phyloP scores from a whole-genome alignment of 352 stramenopile genomes.

The Phytophthora melonis region DNA sequence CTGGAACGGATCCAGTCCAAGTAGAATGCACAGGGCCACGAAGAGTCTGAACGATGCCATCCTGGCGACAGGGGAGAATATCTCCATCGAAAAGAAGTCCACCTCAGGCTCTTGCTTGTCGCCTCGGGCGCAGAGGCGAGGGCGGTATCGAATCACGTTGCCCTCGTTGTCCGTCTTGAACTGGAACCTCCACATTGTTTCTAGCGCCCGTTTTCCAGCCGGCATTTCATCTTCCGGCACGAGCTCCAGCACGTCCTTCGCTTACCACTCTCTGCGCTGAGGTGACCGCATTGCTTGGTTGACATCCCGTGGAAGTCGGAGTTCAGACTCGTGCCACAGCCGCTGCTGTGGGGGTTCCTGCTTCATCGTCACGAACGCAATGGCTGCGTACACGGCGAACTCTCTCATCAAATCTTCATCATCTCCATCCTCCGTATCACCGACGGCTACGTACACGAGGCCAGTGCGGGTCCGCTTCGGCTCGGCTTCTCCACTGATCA shows the following conservation, averaged over 20 bases:
- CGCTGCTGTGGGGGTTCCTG: too few species aligned
- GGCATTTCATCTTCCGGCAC: slow-evolving; percentile 10
- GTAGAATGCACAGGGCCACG: slow-evolving; percentile 1
- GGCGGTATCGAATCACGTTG: slow-evolving; percentile 10
- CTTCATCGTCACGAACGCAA: too few species aligned
- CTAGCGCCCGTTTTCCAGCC: neutral
- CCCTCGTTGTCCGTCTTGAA: slow-evolving; percentile 14
- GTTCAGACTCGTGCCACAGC: too few species aligned
- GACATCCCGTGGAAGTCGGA: too few species aligned
- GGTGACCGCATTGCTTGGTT: too few species aligned
- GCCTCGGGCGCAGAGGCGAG: slow-evolving; percentile 6
- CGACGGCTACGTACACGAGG: too few species aligned
- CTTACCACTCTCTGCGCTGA: too few species aligned
- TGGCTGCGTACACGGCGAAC: too few species aligned
- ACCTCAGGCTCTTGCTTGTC: slow-evolving; percentile 4
- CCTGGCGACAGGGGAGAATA: slow-evolving; percentile 3
- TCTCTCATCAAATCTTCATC: too few species aligned
- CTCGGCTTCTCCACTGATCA: too few species aligned
- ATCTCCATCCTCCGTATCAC: too few species aligned
- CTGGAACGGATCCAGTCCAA: slow-evolving; percentile 7
- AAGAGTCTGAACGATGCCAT: slow-evolving; percentile 19
- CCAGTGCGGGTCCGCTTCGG: too few species aligned
- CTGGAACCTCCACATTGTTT: slow-evolving; percentile 14
- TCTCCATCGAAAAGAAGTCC: slow-evolving; percentile 5
- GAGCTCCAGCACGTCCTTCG: neutral